A percentile compares a stretch with the other conserved stretches of the same genome.
Conservation (phyloP, 208 protist species). For the Crithidia acanthocephali region DNA sequence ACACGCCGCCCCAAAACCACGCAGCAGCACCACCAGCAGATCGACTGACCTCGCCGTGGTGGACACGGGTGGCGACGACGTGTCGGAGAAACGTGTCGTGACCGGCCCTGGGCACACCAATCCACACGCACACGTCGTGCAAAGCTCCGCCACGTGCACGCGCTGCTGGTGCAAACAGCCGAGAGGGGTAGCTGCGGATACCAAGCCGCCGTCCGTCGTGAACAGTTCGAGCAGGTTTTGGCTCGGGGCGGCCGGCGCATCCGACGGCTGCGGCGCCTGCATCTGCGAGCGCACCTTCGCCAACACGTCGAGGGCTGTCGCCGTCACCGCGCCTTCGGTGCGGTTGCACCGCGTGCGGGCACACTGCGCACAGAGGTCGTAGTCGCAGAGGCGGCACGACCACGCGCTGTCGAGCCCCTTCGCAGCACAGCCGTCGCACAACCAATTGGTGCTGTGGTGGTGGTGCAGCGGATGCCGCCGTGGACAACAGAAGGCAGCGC, state of each 20-base stretch:
- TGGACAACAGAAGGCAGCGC: constrained; percentile 38
- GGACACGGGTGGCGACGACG: neutral
- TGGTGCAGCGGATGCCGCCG: constrained; percentile 58
- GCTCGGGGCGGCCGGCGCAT: neutral
- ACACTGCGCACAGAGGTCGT: constrained; percentile 78
- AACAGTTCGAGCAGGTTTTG: constrained; percentile 27
- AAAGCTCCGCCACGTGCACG: constrained; percentile 28
- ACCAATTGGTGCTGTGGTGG: constrained; percentile 79
- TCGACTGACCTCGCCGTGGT: neutral
- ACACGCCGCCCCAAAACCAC: constrained; percentile 22
- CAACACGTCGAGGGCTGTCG: constrained; percentile 61
- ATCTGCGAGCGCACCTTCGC: constrained; percentile 16
- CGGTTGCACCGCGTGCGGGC: constrained; percentile 41
- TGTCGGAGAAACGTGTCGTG: neutral
- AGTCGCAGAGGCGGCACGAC: constrained; percentile 82
- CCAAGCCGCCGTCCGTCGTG: constrained; percentile 40
- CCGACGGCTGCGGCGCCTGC: neutral
- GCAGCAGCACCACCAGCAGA: constrained; percentile 40
- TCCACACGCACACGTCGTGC: constrained; percentile 37
- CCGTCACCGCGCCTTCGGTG: constrained; percentile 56
- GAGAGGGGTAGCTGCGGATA: constrained; percentile 21
- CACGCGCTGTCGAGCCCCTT: constrained; percentile 51
- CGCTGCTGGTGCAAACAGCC: neutral
- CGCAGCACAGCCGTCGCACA: constrained; percentile 63
- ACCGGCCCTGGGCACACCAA: constrained; percentile 28